Percentiles rank a stretch among this genome's conserved stretches.
These are phyloP conservation scores for Tulasnella sp. DNA, from an alignment of 768 basidiomycete species.

Conservation along the genomic window DNA sequence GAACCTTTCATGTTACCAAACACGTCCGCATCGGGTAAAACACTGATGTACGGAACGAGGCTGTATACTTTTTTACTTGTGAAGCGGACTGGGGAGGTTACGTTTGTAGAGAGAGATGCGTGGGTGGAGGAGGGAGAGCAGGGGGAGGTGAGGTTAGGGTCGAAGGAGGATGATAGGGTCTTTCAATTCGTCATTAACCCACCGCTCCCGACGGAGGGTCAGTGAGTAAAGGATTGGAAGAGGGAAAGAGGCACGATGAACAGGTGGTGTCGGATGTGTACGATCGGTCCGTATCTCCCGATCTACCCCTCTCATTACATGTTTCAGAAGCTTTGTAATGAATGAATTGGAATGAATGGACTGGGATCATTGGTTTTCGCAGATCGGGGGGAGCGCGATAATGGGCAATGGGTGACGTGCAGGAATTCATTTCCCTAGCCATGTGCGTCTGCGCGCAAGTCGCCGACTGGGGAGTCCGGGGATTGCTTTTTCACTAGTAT, in stretches of 20 bases:
- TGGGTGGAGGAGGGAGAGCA: conserved; percentile 41
- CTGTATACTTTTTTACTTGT: conserved; percentile 65
- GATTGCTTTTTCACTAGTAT: neutral
- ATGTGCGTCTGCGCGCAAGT: neutral
- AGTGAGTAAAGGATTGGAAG: neutral
- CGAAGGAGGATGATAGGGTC: conserved; percentile 4
- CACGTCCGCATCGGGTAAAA: neutral
- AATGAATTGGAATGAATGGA: neutral
- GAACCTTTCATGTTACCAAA: neutral
- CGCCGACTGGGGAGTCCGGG: neutral
- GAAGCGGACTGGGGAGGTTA: conserved; percentile 47
- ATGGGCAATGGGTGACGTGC: neutral
- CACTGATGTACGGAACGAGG: conserved; percentile 55
- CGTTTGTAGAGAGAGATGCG: conserved; percentile 66
- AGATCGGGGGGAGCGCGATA: neutral
- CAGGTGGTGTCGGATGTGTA: neutral
- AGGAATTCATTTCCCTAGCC: neutral
- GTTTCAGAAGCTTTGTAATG: neutral
- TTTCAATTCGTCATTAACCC: neutral
- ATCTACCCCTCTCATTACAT: neutral
- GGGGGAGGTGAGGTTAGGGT: conserved; percentile 26
- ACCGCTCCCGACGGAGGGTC: neutral
- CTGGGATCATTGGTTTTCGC: neutral
- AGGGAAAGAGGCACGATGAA: neutral
- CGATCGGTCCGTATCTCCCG: neutral